Conservation (phyloP, 345 rosid genomes). For the Nephelium lappaceum region DNA sequence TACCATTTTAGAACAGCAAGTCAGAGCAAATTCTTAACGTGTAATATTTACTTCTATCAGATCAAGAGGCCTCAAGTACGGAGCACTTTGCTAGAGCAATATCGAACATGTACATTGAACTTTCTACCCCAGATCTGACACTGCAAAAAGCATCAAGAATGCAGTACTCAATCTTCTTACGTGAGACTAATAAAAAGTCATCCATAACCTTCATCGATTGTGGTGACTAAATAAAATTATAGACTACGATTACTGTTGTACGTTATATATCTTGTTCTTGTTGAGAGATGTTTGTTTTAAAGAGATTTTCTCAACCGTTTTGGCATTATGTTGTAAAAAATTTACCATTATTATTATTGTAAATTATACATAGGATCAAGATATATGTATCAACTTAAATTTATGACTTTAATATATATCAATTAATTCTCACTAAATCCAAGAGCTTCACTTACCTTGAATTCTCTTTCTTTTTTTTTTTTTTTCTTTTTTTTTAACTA, state of each 20-base stretch:
- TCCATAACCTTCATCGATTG: neutral
- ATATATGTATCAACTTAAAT: no score
- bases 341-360: no score
- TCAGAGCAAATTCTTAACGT: neutral
- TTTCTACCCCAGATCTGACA: conserved; percentile 38
- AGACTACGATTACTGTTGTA: conserved; percentile 6
- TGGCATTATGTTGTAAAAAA: no score
- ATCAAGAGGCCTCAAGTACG: conserved; percentile 83
- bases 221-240: neutral
- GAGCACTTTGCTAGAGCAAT: conserved; percentile 65
- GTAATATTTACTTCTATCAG: conserved; percentile 34
- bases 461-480: no score
- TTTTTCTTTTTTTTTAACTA: no score
- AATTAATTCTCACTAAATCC: no score
- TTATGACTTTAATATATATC: no score
- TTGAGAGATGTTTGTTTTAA: no score
- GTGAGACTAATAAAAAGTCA: neutral
- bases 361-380: no score
- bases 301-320: no score
- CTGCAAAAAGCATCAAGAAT: conserved; percentile 31
- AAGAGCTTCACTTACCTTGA: no score
- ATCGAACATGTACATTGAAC: conserved; percentile 67
- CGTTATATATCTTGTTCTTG: neutral
- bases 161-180: neutral
- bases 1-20: neutral